Base-by-base conservation (phyloP, 257 asterid species). In the Thymus quinquecostatus region DNA sequence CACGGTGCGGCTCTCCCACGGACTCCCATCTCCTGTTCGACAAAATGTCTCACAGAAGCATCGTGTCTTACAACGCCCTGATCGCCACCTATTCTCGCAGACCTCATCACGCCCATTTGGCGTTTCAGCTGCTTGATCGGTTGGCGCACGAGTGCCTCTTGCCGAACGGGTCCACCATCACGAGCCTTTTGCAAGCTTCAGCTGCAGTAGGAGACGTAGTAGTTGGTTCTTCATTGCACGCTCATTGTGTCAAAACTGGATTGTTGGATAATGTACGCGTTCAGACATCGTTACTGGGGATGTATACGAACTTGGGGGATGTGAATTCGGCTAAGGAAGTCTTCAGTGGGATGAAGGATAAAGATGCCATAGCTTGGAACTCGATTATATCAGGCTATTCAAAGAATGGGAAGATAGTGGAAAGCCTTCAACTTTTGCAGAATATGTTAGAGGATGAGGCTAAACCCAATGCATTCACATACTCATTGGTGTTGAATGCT, bases 331-430 rank as follows among this genome's bases (percentile, higher is more conserved):
- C 97, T 11, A 78, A 73, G 74, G 75, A 68, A 57, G 89, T 78
- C 44, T 93, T 88, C 72, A 9, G 6, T 41, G 56, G 38, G n/a
- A 80, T 88, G 82, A 75, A 44, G 76, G 80, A 83, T 58, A 83
- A 71, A 83, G 98, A 93, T 77, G 78, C 72, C 13, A 69, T 80
- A 54, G 84, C 96, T 14, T 93, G 98, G 96, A 86, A 87, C 82
- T 67, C 88, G 40, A 70, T 89, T 10, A 83, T 90, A 38, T 83
- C 84, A 8, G 89, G 91, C 44, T 78, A 40, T 59, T 69, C 85
- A 65, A 88, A 88, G 81, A 87, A 89, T 41, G 87, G 87, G 33
- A 82, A 71, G 80, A 50, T 75, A 36, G 30, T 61, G 27, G 84
- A 82, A 78, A 83, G 91, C 60, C 79, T 89, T 54, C 57, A 73